Percentiles rank a stretch among this genome's conserved stretches.
Conservation (phyloP, 2,329 filamentous ascomycete species). For the Cordyceps farinosa region DNA sequence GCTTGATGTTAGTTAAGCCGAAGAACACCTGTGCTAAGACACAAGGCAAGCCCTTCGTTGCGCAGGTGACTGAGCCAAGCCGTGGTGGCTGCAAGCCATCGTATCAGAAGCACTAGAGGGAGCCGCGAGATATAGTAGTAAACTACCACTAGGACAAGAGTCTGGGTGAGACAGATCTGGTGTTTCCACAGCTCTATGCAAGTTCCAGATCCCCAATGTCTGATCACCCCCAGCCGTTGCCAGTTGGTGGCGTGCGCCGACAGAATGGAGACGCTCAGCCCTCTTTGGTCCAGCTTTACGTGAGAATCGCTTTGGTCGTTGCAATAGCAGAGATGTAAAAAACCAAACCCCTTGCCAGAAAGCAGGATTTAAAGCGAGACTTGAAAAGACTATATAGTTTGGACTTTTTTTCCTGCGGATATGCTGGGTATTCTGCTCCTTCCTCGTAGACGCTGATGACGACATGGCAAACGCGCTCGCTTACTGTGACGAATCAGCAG, state of each 20-base stretch:
- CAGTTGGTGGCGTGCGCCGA: background rate
- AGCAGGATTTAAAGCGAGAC: too few species aligned
- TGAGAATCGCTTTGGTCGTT: too few species aligned
- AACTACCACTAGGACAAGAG: background rate
- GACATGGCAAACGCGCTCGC: conserved; percentile 5
- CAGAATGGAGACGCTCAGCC: background rate
- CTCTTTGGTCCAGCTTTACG: too few species aligned
- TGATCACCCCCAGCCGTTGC: background rate
- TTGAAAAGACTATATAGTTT: background rate
- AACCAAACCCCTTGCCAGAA: too few species aligned
- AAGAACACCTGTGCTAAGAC: background rate
- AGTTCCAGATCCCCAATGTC: background rate
- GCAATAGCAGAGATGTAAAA: too few species aligned
- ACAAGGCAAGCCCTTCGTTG: too few species aligned
- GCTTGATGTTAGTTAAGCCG: background rate
- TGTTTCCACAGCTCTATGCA: background rate
- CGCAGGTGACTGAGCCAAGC: background rate
- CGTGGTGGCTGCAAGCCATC: background rate
- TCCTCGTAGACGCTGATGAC: background rate
- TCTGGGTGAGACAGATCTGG: conserved; percentile 7
- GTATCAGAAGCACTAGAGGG: background rate
- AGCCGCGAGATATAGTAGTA: background rate
- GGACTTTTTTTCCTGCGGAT: background rate
- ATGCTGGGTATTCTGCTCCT: background rate
- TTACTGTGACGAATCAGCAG: background rate